Evolutionary conservation across 257 asterid genomes (phyloP).

Genomic region (Solanum raphanifolium): DNA sequence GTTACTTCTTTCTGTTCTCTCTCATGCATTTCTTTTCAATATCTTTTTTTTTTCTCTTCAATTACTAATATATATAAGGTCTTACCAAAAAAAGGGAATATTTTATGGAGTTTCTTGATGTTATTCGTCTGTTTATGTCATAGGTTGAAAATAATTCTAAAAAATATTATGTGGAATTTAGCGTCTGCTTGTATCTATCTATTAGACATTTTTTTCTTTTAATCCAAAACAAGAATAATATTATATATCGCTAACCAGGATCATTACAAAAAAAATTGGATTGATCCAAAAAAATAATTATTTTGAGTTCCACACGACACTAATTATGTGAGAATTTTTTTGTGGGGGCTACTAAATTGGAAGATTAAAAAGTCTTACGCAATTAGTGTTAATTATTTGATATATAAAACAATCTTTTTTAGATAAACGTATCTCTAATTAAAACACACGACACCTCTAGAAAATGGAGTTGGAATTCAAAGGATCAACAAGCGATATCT

Average conservation of each 20-base stretch:
- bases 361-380: neutral
- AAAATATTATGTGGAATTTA: neutral
- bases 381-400: neutral
- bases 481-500: neutral
- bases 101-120: neutral
- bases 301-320: neutral
- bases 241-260: neutral
- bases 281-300: neutral
- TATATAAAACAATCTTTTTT: too few species aligned
- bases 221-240: neutral
- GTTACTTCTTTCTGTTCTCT: neutral
- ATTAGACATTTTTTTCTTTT: neutral
- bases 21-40: neutral
- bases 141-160: neutral
- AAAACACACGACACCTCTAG: neutral
- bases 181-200: neutral
- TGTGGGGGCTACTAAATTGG: neutral
- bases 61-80: neutral
- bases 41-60: neutral
- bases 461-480: neutral
- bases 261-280: neutral
- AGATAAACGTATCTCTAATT: neutral
- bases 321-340: neutral
- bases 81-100: neutral
- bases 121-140: neutral